These are phyloP conservation scores for Talinum fruticosum DNA, from an alignment of 148 eudicot species.

Conservation along the genomic window DNA sequence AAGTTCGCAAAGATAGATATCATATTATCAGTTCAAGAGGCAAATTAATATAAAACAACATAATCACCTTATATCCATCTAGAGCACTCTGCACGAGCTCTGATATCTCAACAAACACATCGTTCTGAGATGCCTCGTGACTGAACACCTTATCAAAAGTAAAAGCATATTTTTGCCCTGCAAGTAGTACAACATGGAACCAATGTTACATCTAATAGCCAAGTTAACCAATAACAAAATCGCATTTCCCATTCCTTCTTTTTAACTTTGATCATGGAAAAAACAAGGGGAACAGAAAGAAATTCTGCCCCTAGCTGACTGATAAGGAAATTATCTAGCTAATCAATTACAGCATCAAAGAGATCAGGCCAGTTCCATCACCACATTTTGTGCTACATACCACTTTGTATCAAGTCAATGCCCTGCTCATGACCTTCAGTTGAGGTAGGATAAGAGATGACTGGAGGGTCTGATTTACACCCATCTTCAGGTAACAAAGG, in stretches of 20 bases:
- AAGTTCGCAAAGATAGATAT: neutral
- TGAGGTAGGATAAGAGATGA: conserved; percentile 54
- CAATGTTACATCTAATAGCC: too few relatives aligned
- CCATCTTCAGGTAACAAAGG: conserved; percentile 72
- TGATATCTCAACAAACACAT: conserved; percentile 68
- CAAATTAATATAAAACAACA: neutral
- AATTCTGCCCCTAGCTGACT: neutral
- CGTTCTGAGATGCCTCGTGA: conserved; percentile 58
- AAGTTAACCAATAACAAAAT: neutral
- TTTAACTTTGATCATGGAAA: neutral
- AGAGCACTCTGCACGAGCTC: conserved; percentile 83
- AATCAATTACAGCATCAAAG: neutral
- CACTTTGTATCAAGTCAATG: conserved; percentile 56
- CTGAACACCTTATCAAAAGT: conserved; percentile 67
- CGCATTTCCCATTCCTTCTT: too few relatives aligned
- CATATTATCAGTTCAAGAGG: neutral
- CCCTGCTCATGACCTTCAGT: conserved; percentile 56
- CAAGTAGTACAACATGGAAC: conserved; percentile 8
- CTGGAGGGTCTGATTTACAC: conserved; percentile 38
- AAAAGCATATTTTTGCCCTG: conserved; percentile 65
- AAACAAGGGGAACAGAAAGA: neutral
- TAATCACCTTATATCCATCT: conserved; percentile 71
- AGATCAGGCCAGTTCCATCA: neutral
- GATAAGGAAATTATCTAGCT: neutral
- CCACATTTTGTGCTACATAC: conserved; percentile 24